A percentile compares a stretch with the other conserved stretches of the same genome.
phyloP scores from a whole-genome alignment of 768 basidiomycete species.

The Tricholoma furcatifolium region DNA sequence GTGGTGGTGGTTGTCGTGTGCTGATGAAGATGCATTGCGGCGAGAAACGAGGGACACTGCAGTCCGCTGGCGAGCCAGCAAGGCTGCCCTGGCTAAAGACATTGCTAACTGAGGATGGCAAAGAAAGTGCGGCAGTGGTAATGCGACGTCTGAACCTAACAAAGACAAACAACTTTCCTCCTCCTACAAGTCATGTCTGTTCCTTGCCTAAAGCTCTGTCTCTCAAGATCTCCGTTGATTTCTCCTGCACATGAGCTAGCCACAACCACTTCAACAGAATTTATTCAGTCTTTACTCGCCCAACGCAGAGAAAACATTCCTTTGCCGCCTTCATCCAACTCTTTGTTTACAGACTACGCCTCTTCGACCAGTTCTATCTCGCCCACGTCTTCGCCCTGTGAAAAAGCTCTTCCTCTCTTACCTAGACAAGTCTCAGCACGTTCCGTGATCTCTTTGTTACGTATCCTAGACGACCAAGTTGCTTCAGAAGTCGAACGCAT shows the following conservation, averaged over 20 bases:
- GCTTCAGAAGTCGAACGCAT: slow-evolving; percentile 20
- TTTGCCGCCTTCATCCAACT: neutral
- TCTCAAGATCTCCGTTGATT: slow-evolving; percentile 30
- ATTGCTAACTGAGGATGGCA: slow-evolving; percentile 23
- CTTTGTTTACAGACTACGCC: neutral
- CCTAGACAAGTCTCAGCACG: neutral
- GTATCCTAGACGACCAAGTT: slow-evolving; percentile 32
- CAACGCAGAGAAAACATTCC: neutral
- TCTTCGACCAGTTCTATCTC: slow-evolving; percentile 3
- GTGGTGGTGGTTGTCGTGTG: slow-evolving; percentile 42
- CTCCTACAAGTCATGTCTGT: slow-evolving; percentile 13
- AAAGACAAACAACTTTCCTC: slow-evolving; percentile 13
- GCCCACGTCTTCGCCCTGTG: neutral
- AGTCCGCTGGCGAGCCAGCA: slow-evolving; percentile 34
- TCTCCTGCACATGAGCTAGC: slow-evolving; percentile 2
- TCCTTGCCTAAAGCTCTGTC: slow-evolving; percentile 22
- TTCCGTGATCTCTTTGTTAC: slow-evolving; percentile 30
- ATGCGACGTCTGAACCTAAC: slow-evolving; percentile 3
- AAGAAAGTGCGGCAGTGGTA: neutral
- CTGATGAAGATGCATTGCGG: slow-evolving; percentile 44
- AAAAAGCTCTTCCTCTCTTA: slow-evolving; percentile 10
- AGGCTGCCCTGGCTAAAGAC: slow-evolving; percentile 41
- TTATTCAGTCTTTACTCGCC: neutral
- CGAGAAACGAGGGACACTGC: slow-evolving; percentile 29
- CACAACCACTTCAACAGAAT: neutral